These are phyloP conservation scores for Yamadazyma laniorum DNA, from an alignment of 805 yeast genomes.

Conservation along the genomic window DNA sequence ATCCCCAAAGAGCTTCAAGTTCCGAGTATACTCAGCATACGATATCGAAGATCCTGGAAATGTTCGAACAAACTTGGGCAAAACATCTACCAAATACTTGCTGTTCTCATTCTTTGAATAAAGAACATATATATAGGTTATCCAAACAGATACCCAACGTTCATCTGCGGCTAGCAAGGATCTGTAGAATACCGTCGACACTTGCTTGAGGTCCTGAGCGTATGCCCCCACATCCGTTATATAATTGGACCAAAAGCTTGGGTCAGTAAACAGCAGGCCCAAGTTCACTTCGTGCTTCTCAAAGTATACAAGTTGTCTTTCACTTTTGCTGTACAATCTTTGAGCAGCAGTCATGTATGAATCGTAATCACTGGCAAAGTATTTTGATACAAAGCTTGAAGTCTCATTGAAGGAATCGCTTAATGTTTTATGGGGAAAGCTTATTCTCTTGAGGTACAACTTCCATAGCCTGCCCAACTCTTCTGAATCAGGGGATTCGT, in stretches of 20 bases:
- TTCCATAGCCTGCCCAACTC: conserved; percentile 19
- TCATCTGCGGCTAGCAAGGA: conserved; percentile 17
- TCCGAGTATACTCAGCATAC: conserved; percentile 26
- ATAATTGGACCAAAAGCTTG: conserved; percentile 31
- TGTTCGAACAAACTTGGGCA: conserved; percentile 21
- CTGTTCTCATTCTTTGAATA: conserved; percentile 19
- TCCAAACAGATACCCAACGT: conserved; percentile 28
- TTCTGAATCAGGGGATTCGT: conserved; percentile 8
- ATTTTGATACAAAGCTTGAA: conserved; percentile 39
- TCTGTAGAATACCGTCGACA: conserved; percentile 30
- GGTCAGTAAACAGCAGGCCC: conserved; percentile 15
- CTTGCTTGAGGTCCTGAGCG: conserved; percentile 11
- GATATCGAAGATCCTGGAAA: conserved; percentile 24
- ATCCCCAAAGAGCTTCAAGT: conserved; percentile 1
- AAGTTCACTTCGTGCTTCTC: conserved; percentile 36
- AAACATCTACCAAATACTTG: conserved; percentile 10
- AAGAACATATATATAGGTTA: conserved; percentile 23
- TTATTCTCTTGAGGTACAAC: conserved; percentile 31
- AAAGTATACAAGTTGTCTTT: conserved; percentile 23
- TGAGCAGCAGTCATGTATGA: conserved; percentile 36
- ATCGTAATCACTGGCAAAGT: conserved; percentile 29
- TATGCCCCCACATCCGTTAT: conserved; percentile 26
- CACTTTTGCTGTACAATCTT: conserved; percentile 28
- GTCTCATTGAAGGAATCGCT: conserved; percentile 39
- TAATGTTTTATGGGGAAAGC: conserved; percentile 39